These are phyloP conservation scores for Salix brachista DNA, from an alignment of 345 rosid species.

Conservation along the genomic window DNA sequence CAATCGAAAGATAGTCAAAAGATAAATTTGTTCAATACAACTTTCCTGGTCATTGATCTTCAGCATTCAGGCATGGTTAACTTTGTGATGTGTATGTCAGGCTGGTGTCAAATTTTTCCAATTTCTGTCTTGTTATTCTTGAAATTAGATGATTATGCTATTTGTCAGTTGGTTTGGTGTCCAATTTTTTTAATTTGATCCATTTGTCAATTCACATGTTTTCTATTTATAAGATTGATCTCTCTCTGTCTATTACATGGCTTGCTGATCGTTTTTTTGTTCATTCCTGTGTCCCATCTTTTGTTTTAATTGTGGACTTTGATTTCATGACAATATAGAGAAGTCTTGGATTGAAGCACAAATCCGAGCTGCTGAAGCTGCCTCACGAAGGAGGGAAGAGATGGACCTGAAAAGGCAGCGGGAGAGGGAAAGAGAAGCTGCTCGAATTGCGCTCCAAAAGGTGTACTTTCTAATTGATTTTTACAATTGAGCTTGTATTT, in stretches of 20 bases:
- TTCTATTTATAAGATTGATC: not conserved
- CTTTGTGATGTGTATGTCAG: not conserved
- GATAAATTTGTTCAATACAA: not conserved
- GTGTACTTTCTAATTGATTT: conserved; percentile 19
- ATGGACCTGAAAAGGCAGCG: conserved; percentile 51
- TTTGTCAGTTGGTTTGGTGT: not conserved
- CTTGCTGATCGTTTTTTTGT: not conserved
- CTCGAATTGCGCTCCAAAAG: conserved; percentile 59
- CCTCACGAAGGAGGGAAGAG: conserved; percentile 45
- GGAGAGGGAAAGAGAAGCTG: conserved; percentile 65
- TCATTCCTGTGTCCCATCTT: not conserved
- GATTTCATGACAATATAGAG: conserved; percentile 37
- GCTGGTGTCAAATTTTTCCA: not conserved
- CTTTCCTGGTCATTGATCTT: not conserved
- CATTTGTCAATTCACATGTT: not conserved
- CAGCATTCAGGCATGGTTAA: not conserved
- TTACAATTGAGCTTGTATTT: not conserved
- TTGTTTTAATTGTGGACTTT: not conserved
- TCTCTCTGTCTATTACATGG: not conserved
- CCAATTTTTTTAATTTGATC: not conserved
- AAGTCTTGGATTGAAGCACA: conserved; percentile 68
- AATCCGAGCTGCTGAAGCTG: conserved; percentile 61
- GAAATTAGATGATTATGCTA: not conserved
- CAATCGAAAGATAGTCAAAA: too few species aligned
- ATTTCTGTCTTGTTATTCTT: not conserved